Evolutionary conservation across 1,284 basidiomycete genomes (phyloP).

Genomic region (Ustanciosporium gigantosporum): DNA sequence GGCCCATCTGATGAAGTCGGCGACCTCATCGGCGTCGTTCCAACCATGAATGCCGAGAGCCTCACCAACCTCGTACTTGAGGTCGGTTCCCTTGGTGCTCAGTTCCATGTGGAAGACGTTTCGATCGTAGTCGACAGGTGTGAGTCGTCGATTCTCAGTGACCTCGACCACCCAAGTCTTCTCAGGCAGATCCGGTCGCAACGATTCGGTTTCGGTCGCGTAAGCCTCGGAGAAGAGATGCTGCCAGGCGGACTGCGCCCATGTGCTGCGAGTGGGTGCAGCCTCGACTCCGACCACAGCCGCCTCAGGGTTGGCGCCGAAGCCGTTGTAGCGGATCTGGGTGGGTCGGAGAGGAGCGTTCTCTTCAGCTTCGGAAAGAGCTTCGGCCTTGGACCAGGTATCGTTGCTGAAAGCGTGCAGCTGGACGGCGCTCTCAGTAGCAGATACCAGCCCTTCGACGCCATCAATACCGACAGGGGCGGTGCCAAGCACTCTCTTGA

Average conservation of each 20-base stretch:
- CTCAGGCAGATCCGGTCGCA: constrained; percentile 81
- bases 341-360: constrained; percentile 44
- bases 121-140: constrained; percentile 91
- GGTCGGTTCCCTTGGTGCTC: constrained; percentile 84
- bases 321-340: constrained; percentile 55
- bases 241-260: constrained; percentile 59
- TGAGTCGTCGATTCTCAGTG: constrained; percentile 89
- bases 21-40: constrained; percentile 88
- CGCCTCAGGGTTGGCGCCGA: constrained; percentile 40
- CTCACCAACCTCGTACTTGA: constrained; percentile 94
- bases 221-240: constrained; percentile 60
- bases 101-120: constrained; percentile 99
- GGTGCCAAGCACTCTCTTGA: constrained; percentile 46
- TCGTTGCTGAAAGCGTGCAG: constrained; percentile 38
- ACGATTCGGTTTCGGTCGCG: constrained; percentile 32
- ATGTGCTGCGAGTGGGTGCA: constrained; percentile 44
- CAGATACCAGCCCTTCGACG: constrained; percentile 47
- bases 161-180: constrained; percentile 92
- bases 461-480: constrained; percentile 52
- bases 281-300: constrained; percentile 39
- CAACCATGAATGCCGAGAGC: constrained; percentile 96
- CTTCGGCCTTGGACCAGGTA: constrained; percentile 46
- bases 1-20: constrained; percentile 89
- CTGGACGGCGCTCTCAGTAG: constrained; percentile 37
- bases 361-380: constrained; percentile 46